phyloP scores from a whole-genome alignment of 495 filamentous ascomycete species.

The Echria macrotheca region DNA sequence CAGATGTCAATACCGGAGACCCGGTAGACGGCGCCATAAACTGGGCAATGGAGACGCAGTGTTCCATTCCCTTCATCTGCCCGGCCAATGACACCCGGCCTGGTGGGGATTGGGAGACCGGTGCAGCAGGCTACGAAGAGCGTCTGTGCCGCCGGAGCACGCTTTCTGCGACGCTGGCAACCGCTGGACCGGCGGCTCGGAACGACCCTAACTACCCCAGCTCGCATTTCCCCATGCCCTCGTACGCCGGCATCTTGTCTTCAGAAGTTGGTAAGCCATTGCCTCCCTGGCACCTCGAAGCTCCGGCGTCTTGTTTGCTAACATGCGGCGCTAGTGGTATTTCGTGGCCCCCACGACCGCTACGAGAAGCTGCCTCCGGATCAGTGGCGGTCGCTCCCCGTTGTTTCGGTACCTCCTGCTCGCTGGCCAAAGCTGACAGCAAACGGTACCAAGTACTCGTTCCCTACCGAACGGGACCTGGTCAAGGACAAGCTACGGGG shows the following conservation, averaged over 20 bases:
- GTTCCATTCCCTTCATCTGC: constrained; percentile 61
- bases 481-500: constrained; percentile 67
- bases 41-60: constrained; percentile 41
- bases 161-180: constrained; percentile 57
- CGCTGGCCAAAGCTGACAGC: constrained; percentile 65
- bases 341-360: constrained; percentile 41
- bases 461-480: constrained; percentile 60
- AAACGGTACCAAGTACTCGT: constrained; percentile 60
- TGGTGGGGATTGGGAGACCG: constrained; percentile 74
- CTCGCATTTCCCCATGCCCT: constrained; percentile 49
- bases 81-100: constrained; percentile 69
- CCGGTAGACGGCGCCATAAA: constrained; percentile 63
- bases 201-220: constrained; percentile 59
- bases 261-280: constrained; percentile 55
- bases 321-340: constrained; percentile 33
- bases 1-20: constrained; percentile 56
- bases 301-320: background rate
- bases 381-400: constrained; percentile 50
- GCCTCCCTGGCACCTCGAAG: background rate
- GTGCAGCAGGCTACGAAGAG: constrained; percentile 63
- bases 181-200: constrained; percentile 40
- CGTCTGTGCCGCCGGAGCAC: constrained; percentile 66
- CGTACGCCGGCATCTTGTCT: constrained; percentile 66
- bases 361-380: constrained; percentile 41
- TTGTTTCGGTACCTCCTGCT: constrained; percentile 66